Base-by-base conservation (phyloP, 768 basidiomycete genomes). In the Scleroderma bovista region DNA sequence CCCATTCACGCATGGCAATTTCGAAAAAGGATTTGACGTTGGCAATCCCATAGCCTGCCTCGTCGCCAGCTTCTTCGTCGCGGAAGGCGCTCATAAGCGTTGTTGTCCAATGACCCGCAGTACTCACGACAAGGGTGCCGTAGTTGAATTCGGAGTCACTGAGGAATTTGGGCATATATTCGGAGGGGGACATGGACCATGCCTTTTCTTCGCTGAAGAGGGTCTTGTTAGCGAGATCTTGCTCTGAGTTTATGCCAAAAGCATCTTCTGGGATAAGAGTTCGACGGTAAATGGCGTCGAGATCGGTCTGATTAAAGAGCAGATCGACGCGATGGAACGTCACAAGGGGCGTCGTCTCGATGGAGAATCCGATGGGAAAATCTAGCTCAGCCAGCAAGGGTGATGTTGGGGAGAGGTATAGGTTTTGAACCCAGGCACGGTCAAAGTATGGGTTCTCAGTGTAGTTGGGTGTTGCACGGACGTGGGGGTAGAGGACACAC, bases 51-150 rank as follows among this genome's bases (percentile, higher is more conserved):
- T 70, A 68, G 15, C 75, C 76, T 1, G 66, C 68, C 22, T 63
- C 52, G 0, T 63, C 57, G 8, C 65, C 65, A 1, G 50, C 60
- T 1, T 48, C 56, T 6, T 69, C 61, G 48, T 74, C 63, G 9
- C 60, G 62, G 46, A 73, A 71, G 2, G 70, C 76, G 7, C 63
- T 60, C 59, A 86, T 75, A 20, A 81, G 57, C 0, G 73, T 76
- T 5, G 78, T 77, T 2, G 82, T 85, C 84, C 84, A 86, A 60
- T 86, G 84, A 1, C 83, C 84, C 3, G 68, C 84, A 0, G 84
- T 86, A 63, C 75, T 81, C 23, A 79, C 75, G 50, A 86, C 58
- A 62, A 86, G 68, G 10, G 82, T 84, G 37, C 74, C 74, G 61
- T 83, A 86, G 54, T 80, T 77, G 6, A 61, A 73, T 17, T 71